phyloP scores from a whole-genome alignment of 345 rosid genomes.

The Hevea brasiliensis region DNA sequence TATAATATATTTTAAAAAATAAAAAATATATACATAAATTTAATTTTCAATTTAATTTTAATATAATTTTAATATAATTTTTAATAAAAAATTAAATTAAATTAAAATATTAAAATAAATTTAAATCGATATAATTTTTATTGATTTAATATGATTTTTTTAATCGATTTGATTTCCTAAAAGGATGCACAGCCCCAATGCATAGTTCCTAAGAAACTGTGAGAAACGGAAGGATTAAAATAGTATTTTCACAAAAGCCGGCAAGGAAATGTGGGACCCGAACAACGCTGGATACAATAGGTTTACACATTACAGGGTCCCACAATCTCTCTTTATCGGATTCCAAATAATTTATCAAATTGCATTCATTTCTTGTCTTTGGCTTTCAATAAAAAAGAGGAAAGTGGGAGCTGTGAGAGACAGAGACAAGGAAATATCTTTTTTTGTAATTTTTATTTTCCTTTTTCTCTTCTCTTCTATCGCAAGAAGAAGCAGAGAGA shows the following conservation, averaged over 20 bases:
- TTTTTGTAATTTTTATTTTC: not conserved
- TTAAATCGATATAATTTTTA: too few relatives aligned
- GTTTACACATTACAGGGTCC: not conserved
- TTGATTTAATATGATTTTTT: too few relatives aligned
- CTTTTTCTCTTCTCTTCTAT: not conserved
- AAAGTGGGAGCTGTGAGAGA: not conserved
- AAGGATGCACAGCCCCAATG: too few relatives aligned
- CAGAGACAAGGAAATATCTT: not conserved
- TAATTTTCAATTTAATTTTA: too few relatives aligned
- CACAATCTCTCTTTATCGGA: not conserved
- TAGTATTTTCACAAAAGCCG: not conserved
- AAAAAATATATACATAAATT: too few relatives aligned
- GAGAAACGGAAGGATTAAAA: not conserved
- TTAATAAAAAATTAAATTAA: too few relatives aligned
- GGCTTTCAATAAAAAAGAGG: not conserved
- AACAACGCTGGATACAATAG: slow-evolving; percentile 3
- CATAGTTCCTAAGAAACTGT: too few relatives aligned
- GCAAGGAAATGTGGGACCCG: not conserved
- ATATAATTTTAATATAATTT: too few relatives aligned
- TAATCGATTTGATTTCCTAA: too few relatives aligned
- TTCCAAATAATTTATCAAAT: slow-evolving; percentile 3
- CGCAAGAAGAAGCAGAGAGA: too few relatives aligned
- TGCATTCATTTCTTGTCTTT: not conserved
- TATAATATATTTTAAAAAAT: too few relatives aligned
- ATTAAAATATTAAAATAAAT: too few relatives aligned